A percentile compares a stretch with the other conserved stretches of the same genome.
Conservation (phyloP, 495 filamentous ascomycete genomes). For the Podospora fimiseda region DNA sequence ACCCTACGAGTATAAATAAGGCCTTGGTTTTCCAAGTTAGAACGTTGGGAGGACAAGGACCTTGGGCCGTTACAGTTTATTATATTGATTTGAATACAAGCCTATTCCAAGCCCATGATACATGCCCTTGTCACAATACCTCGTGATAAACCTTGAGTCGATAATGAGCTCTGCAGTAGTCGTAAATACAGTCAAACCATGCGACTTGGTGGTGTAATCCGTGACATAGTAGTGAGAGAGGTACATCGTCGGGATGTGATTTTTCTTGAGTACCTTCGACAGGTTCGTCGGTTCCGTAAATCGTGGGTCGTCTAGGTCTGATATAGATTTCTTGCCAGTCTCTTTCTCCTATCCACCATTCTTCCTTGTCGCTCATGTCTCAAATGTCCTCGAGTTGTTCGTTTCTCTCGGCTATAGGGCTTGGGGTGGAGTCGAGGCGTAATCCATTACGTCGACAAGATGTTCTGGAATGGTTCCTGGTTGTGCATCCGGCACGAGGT, state of each 20-base stretch:
- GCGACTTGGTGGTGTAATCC: neutral
- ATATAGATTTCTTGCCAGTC: no score
- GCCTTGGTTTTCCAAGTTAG: no score
- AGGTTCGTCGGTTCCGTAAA: neutral
- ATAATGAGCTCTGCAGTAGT: neutral
- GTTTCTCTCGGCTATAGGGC: no score
- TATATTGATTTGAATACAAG: no score
- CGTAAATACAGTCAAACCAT: neutral
- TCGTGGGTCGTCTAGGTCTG: neutral
- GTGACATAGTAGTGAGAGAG: neutral
- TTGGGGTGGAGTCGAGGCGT: neutral
- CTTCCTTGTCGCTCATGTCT: neutral
- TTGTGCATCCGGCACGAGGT: neutral
- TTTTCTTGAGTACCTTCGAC: neutral
- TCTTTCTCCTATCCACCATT: neutral
- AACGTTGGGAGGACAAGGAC: no score
- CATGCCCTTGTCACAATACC: no score
- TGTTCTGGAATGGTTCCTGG: neutral
- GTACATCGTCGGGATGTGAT: no score
- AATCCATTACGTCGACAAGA: neutral
- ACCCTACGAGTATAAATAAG: no score
- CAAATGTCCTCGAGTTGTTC: neutral
- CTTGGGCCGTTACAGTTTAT: no score
- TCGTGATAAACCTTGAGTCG: neutral
- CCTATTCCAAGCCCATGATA: no score